Conservation (phyloP, 169 alveolate species). For the Eimeria mitis region DNA sequence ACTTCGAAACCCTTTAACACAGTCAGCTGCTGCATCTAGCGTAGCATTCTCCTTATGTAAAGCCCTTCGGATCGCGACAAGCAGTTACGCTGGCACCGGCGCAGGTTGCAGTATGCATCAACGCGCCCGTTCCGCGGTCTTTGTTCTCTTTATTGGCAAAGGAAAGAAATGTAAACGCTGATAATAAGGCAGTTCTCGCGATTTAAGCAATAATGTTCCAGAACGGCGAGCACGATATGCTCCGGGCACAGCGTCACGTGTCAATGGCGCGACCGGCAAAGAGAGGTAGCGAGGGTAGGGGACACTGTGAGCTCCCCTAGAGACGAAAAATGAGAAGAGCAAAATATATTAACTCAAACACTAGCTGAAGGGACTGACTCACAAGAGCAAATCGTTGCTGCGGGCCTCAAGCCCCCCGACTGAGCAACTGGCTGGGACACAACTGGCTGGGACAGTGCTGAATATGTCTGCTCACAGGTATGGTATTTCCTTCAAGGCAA, state of each 20-base stretch:
- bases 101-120: not conserved
- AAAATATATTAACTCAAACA: not conserved
- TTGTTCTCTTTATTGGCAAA: not conserved
- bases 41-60: not conserved
- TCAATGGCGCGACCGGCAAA: not conserved
- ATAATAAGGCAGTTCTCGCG: not conserved
- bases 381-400: not conserved
- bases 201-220: not conserved
- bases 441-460: slow-evolving; percentile 33
- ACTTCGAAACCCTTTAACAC: not conserved
- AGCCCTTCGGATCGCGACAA: not conserved
- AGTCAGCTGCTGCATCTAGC: not conserved
- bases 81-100: not conserved
- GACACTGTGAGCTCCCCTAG: not conserved
- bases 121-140: not conserved
- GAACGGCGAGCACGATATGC: not conserved
- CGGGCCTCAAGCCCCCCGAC: slow-evolving; percentile 28
- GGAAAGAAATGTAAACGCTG: not conserved
- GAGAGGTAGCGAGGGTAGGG: not conserved
- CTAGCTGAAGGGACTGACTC: too few relatives aligned
- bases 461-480: slow-evolving; percentile 4
- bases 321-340: not conserved
- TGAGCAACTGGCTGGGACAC: slow-evolving; percentile 3
- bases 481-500: not conserved
- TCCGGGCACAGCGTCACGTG: slow-evolving; percentile 16